Evolutionary conservation across 2,329 filamentous ascomycete species (phyloP).

Genomic region (Trichoderma sp.): DNA sequence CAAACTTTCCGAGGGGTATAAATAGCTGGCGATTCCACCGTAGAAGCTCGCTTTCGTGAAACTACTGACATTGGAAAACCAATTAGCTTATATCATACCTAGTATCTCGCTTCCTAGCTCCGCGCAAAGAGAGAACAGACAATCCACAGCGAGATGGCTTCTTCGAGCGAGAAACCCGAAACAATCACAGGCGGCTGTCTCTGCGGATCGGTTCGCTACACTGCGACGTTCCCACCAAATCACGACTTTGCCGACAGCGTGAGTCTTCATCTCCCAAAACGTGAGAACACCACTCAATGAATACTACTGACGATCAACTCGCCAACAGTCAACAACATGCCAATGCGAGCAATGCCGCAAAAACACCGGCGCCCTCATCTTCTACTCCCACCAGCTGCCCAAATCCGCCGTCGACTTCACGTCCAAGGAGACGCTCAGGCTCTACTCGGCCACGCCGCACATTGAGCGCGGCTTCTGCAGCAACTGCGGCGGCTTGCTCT

Average conservation of each 20-base stretch:
- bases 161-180: constrained; percentile 35
- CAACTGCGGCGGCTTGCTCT: constrained; percentile 52
- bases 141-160: constrained; percentile 26
- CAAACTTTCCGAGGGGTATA: not conserved
- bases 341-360: constrained; percentile 60
- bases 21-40: not conserved
- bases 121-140: not conserved
- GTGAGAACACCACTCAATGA: not conserved
- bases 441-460: constrained; percentile 44
- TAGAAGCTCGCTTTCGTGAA: too few species aligned
- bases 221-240: constrained; percentile 46
- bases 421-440: constrained; percentile 38
- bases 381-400: constrained; percentile 44
- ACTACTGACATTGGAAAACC: too few species aligned
- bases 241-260: constrained; percentile 47
- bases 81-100: not conserved
- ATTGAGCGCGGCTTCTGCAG: constrained; percentile 51
- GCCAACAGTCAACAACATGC: constrained; percentile 48
- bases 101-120: too few species aligned
- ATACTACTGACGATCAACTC: too few species aligned
- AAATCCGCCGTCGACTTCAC: constrained; percentile 40
- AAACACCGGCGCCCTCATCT: constrained; percentile 50
- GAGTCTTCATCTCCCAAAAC: constrained; percentile 15
- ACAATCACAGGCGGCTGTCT: constrained; percentile 54
- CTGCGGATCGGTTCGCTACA: constrained; percentile 53